phyloP scores from a whole-genome alignment of 2,329 filamentous ascomycete species.

The Ascochyta lentis region DNA sequence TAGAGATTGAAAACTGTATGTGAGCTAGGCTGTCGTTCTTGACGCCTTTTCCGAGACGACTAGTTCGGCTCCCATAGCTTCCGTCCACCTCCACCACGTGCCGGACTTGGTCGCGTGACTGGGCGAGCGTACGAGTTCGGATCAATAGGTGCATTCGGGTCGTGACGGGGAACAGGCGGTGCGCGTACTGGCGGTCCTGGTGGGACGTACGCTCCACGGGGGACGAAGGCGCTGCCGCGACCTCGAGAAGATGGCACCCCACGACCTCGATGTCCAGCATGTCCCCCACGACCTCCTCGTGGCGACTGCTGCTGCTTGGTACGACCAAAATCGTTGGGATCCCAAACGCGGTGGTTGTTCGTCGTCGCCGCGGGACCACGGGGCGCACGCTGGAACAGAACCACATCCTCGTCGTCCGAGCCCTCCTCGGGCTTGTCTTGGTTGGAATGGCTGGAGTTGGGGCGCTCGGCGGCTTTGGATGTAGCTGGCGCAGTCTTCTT shows the following conservation, averaged over 20 bases:
- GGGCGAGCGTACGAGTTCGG: conserved; percentile 50
- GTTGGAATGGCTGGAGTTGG: conserved; percentile 36
- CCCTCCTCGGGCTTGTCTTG: conserved; percentile 29
- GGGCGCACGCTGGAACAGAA: conserved; percentile 48
- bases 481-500: conserved; percentile 23
- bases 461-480: conserved; percentile 29
- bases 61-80: conserved; percentile 52
- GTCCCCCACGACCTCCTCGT: conserved; percentile 44
- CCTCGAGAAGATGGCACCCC: conserved; percentile 31
- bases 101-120: conserved; percentile 32
- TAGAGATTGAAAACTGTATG: background rate
- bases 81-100: conserved; percentile 42
- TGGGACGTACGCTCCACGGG: conserved; percentile 41
- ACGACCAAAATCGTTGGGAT: conserved; percentile 58
- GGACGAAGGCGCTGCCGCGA: conserved; percentile 38
- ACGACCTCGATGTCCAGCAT: conserved; percentile 32
- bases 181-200: conserved; percentile 36
- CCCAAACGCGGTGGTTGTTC: conserved; percentile 49
- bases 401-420: conserved; percentile 49
- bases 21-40: conserved; percentile 5
- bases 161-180: conserved; percentile 37
- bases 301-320: conserved; percentile 36
- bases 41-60: conserved; percentile 10
- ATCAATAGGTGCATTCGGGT: conserved; percentile 49
- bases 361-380: conserved; percentile 42